phyloP scores from a whole-genome alignment of 805 yeast species.

The Lachancea sp. region DNA sequence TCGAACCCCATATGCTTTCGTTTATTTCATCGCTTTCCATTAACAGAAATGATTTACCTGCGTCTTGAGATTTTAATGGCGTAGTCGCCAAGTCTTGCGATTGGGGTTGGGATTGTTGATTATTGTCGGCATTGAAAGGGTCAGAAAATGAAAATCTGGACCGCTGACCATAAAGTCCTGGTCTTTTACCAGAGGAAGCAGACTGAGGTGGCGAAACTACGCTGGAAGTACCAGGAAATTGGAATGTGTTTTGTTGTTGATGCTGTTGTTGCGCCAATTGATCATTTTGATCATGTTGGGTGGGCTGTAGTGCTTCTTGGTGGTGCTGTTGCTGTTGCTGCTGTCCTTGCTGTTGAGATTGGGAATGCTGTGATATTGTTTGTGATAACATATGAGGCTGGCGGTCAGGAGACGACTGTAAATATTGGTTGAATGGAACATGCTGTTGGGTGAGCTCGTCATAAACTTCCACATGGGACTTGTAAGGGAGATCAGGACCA shows the following conservation, averaged over 20 bases:
- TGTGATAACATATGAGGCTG: conserved; percentile 4
- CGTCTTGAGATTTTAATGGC: conserved; percentile 28
- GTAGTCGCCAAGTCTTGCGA: conserved; percentile 11
- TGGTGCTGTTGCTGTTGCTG: conserved; percentile 8
- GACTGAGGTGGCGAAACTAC: conserved; percentile 19
- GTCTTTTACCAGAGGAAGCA: conserved; percentile 41
- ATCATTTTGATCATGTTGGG: conserved; percentile 11
- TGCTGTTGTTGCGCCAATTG: conserved; percentile 13
- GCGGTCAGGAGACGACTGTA: conserved; percentile 6
- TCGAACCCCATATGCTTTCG: conserved; percentile 33
- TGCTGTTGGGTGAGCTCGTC: conserved; percentile 32
- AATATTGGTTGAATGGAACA: conserved; percentile 14
- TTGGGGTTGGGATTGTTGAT: conserved; percentile 17
- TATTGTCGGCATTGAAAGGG: conserved; percentile 41
- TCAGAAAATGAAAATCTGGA: conserved; percentile 68
- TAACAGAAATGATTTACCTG: conserved; percentile 37
- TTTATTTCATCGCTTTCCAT: conserved; percentile 36
- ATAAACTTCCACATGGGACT: conserved; percentile 37
- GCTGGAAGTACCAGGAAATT: conserved; percentile 14
- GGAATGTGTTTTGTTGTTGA: conserved; percentile 15
- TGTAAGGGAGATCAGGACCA: conserved; percentile 42
- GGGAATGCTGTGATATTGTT: conserved; percentile 6
- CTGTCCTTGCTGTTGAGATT: conserved; percentile 10
- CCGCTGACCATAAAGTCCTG: conserved; percentile 50
- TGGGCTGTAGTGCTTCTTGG: conserved; percentile 11